Evolutionary conservation across 306 rosid species (phyloP), one percentile per base, ranked within the genome.

Genomic region (Vigna hirtella): DNA sequence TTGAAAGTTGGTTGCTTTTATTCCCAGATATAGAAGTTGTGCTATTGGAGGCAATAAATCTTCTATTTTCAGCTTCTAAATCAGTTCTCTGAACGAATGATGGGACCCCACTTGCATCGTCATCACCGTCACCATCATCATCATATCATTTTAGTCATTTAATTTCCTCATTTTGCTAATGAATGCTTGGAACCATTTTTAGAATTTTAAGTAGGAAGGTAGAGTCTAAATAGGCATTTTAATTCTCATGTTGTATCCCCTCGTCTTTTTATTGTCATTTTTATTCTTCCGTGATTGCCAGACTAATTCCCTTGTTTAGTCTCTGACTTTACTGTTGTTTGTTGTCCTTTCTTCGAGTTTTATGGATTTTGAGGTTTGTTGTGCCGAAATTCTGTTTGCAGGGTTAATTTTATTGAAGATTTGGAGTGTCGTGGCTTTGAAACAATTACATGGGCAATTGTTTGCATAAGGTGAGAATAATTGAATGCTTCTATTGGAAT

Each of bases 371-470:
- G 74, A 45, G 40, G 48, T 75, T 40, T 83, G 30, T 67, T 32
- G 73, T 50, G 71, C 55, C 63, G 64, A 66, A 73, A 55, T 77
- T 77, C 55, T 56, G n/a, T 24, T 84, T 88, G 62, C 88, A 88
- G 85, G 81, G 51, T 73, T 47, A 43, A 51, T 65, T 72, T 75
- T 26, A 62, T 77, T 79, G 40, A 17, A 77, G 80, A 65, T 76
- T 67, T 2, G n/a, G 48, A 40, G 70, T 59, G 53, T 70, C 47
- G 77, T 43, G 45, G 85, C 77, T 70, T 76, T 49, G 26, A 76
- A 72, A 65, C 76, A 57, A 45, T 81, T 78, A 80, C 20, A 93
- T 93, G 98, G 98, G 98, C 78, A 76, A 81, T 85, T 93, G 94
- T 62, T 1, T 38, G 57, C 30, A 74, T 74, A 87, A 86, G 96